These are phyloP conservation scores for Penicillium frequentans DNA, from an alignment of 2,329 filamentous ascomycete genomes.

Conservation along the genomic window DNA sequence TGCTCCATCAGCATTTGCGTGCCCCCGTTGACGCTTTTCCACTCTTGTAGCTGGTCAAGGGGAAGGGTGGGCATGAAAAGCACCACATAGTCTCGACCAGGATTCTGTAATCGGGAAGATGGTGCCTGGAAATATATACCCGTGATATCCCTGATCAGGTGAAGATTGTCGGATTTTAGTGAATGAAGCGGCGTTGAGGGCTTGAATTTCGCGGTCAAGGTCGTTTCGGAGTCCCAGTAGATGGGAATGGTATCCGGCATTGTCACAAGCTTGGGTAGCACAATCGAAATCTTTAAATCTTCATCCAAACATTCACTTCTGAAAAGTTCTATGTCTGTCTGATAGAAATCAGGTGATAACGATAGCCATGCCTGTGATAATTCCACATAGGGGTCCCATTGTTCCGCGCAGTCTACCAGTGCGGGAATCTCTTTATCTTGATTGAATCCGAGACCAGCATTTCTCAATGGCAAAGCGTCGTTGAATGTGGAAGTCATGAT, in stretches of 20 bases:
- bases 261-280: conserved; percentile 17
- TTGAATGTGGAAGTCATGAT: conserved; percentile 49
- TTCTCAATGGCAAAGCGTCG: conserved; percentile 55
- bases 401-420: conserved; percentile 23
- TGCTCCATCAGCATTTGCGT: conserved; percentile 22
- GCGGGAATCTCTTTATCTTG: conserved; percentile 19
- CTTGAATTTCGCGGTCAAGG: conserved; percentile 21
- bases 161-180: conserved; percentile 20
- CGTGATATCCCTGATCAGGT: conserved; percentile 34
- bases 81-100: conserved; percentile 24
- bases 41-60: conserved; percentile 15
- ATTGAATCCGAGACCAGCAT: conserved; percentile 26
- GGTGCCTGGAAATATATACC: background rate
- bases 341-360: conserved; percentile 22
- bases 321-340: conserved; percentile 22
- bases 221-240: conserved; percentile 30
- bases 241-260: conserved; percentile 24
- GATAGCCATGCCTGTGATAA: conserved; percentile 28
- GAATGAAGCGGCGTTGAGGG: conserved; percentile 4
- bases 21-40: conserved; percentile 24
- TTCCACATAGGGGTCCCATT: conserved; percentile 33
- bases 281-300: conserved; percentile 21
- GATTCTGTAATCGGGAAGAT: conserved; percentile 1
- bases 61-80: conserved; percentile 28
- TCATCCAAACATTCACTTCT: conserved; percentile 11